A percentile compares a stretch with the other conserved stretches of the same genome.
phyloP scores from a whole-genome alignment of 805 yeast species.

The Schwanniomyces vanrijiae region DNA sequence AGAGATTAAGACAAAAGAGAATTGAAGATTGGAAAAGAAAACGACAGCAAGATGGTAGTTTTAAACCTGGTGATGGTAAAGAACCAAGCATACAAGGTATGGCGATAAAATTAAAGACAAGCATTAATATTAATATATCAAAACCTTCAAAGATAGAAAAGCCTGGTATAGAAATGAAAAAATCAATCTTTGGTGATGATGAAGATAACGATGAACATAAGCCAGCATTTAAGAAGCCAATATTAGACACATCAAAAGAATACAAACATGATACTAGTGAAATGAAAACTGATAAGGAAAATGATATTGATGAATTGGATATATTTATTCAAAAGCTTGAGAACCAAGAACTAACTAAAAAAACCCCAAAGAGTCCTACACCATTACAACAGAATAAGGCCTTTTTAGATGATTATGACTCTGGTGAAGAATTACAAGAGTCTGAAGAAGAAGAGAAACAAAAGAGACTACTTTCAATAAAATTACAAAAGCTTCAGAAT shows the following conservation, averaged over 20 bases:
- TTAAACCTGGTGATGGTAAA: not conserved
- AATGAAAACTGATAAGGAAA: not conserved
- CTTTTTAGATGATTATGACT: not conserved
- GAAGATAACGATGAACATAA: slow-evolving; percentile 13
- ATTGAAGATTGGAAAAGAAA: slow-evolving; percentile 56
- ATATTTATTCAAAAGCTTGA: slow-evolving; percentile 6
- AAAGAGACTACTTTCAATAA: slow-evolving; percentile 32
- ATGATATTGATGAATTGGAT: slow-evolving; percentile 24
- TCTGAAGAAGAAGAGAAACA: slow-evolving; percentile 37
- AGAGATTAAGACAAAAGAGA: slow-evolving; percentile 33
- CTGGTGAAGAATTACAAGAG: slow-evolving; percentile 26
- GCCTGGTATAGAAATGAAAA: not conserved
- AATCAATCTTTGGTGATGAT: slow-evolving; percentile 7
- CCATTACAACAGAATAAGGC: not conserved
- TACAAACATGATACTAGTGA: not conserved
- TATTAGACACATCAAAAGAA: not conserved
- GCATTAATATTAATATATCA: not conserved
- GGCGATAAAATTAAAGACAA: not conserved
- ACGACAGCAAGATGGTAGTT: slow-evolving; percentile 5
- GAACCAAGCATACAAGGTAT: not conserved
- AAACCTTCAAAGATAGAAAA: not conserved
- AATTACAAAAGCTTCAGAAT: slow-evolving; percentile 42
- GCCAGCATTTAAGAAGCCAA: slow-evolving; percentile 8
- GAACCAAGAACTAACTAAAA: not conserved
- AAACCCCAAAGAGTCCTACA: too few relatives aligned